Base-by-base conservation (phyloP, 257 asterid species). In the Solanum clarkiae region DNA sequence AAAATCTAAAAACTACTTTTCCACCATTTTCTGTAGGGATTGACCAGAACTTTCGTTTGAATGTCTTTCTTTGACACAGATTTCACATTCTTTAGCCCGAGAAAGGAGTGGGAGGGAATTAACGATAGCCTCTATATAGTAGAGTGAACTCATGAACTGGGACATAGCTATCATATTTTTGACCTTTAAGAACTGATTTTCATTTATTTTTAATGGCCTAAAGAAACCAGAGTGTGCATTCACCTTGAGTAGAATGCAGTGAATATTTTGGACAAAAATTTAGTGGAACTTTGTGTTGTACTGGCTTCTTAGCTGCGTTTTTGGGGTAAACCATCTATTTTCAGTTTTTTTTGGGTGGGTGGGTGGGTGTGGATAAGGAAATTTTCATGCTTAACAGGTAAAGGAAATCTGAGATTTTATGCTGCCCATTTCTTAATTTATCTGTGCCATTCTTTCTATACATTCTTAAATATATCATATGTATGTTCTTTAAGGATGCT, bases 401-500 rank as follows among this genome's bases (percentile, higher is more conserved):
- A 20, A 63, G 84, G 14, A 12, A 15, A 36, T 16, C 12, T 7
- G 53, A 36, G 11, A 3, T 40, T 63, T 80, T 57, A 44, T 62
- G 18, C 84, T 59, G 57, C n/a, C 71, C 51, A 56, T n/a, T 42
- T 81, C 56, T 7, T 85, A 53, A 16, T 66, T 80, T 81, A 47
- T 69, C 51, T 79, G 54, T 82, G 51, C 49, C 55, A 82, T 53
- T 72, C 83, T 56, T 54, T 49, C 65, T 65, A n/a, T 68, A 68
- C 18, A 15, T 32, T 18, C 51, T 85, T 84, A 86, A 29, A 85
- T 75, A 80, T 56, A 65, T 65, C 66, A 70, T 65, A 83, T 79
- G 71, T 53, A 86, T 87, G 83, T 89, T 75, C 87, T 82, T 91
- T 84, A 89, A 95, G 99, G 89, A 75, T 86, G 83, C 88, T 81